Evolutionary conservation across 2,329 filamentous ascomycete genomes (phyloP), one percentile per base, ranked within the genome.

Genomic region (Diplodia seriata): DNA sequence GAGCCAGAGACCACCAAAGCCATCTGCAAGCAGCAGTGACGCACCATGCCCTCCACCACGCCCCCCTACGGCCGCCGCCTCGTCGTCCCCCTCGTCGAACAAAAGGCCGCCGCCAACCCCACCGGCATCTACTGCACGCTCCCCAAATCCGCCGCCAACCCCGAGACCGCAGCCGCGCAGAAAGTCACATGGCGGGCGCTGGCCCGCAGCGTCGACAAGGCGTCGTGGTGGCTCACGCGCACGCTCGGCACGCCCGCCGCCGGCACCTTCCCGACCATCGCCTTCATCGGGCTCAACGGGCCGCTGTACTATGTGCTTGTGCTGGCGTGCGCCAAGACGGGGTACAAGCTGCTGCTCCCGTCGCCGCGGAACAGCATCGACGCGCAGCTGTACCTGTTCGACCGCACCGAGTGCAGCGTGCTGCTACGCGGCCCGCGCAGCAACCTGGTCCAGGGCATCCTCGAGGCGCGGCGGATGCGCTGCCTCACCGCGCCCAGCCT

Each of bases 291-390:
- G 15, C 61, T 38, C 11, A 33, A 36, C n/a, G 15, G 23, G 4
- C 47, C 31, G 26, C 47, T 36, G 15, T 53, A 64, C 49, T 36
- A 23, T 31, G 20, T 71, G n/a, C 31, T 74, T 11, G 20, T 71
- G 0, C 55, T 75, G 6, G 74, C 68, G 14, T 69, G 69, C 31
- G 63, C 70, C 38, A 75, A 75, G 51, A 67, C 70, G 29, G 73
- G 73, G 3, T 72, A 73, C 64, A 71, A 72, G 69, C 71, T 76
- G 43, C 68, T 73, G 23, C 67, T 73, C 12, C 50, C 68, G 3
- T 73, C 71, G 14, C 69, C 72, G 47, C 70, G 71, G 26, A 72
- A 72, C 62, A 71, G 67, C 43, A 54, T 69, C 49, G 63, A 69
- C 9, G 72, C 67, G 23, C 57, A 69, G 38, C 51, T 57, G 4